Evolutionary conservation across 148 eudicot genomes (phyloP), one percentile per base, ranked within the genome.

Genomic region (Camellia lanceoleosa): DNA sequence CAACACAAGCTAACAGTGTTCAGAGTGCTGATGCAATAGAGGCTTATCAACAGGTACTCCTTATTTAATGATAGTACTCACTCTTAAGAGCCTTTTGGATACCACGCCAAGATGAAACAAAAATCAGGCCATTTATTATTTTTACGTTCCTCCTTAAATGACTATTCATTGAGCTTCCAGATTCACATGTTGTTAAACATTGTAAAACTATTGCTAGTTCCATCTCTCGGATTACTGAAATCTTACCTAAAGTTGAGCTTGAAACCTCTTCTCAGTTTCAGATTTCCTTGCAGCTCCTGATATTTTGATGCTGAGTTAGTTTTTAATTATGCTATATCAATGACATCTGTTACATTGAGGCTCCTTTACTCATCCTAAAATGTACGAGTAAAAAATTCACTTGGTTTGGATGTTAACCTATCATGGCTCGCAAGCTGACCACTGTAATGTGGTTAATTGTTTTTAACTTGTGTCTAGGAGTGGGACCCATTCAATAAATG

Each of bases 1-100:
- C 99, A 62, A 96, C 99, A 68, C 99, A 96, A 84, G 99, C 99
- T 64, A 96, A 96, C 80, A 96, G 98, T 83, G 87, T 94, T 72
- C 99, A 92, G 88, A 94, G 99, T 83, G 90, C 95, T 79, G 98
- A 96, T 82, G 99, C 99, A 68, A 92, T 96, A 80, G 74, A 76
- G 47, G 98, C 99, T 79, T 96, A 96, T 85, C 98, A 96, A 84
- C 95, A 93, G 94, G 99, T 93, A 85, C 69, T 59, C 59, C 59
- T 70, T 52, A 60, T 42, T 74, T 62, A 43, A 54, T 30, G 4
- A 77, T n/a, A n/a, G 62, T 55, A 41, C 30, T 47, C 69, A 56
- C 20, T 41, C 15, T 41, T 30, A 38, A 30, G 75, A 4, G 7
- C 38, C 41, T 66, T 64, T 52, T 51, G 38, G 46, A 14, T 66